phyloP scores from a whole-genome alignment of 2,329 filamentous ascomycete genomes.

The Alternaria dauci region DNA sequence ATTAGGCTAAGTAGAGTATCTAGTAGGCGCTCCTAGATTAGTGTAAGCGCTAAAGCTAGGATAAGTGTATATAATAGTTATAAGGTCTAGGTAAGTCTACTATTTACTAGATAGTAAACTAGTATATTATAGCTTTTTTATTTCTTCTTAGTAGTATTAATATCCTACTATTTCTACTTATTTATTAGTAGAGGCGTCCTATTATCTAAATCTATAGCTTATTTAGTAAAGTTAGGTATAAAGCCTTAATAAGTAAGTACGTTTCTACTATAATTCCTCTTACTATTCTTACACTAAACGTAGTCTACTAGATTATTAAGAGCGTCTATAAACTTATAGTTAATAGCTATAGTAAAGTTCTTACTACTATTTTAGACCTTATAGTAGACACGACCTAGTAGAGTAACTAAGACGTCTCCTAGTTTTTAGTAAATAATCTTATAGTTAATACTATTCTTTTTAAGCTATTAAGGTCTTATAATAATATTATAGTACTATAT shows the following conservation, averaged over 20 bases:
- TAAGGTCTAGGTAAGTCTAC: background rate
- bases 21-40: background rate
- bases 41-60: background rate
- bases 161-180: background rate
- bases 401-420: constrained; percentile 18
- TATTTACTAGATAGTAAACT: background rate
- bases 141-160: background rate
- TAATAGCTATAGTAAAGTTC: constrained; percentile 19
- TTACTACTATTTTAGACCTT: constrained; percentile 15
- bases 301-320: constrained; percentile 12
- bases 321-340: constrained; percentile 16
- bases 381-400: constrained; percentile 15
- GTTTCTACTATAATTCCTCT: constrained; percentile 5
- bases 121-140: background rate
- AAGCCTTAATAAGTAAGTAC: constrained; percentile 16
- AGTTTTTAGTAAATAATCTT: constrained; percentile 8
- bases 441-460: constrained; percentile 13
- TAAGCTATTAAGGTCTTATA: constrained; percentile 8
- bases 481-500: constrained; percentile 17
- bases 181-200: background rate
- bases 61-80: background rate
- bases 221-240: background rate
- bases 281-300: constrained; percentile 8
- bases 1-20: background rate
- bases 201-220: background rate